phyloP scores from a whole-genome alignment of 257 asterid species.

The Fraxinus quadrangulata region DNA sequence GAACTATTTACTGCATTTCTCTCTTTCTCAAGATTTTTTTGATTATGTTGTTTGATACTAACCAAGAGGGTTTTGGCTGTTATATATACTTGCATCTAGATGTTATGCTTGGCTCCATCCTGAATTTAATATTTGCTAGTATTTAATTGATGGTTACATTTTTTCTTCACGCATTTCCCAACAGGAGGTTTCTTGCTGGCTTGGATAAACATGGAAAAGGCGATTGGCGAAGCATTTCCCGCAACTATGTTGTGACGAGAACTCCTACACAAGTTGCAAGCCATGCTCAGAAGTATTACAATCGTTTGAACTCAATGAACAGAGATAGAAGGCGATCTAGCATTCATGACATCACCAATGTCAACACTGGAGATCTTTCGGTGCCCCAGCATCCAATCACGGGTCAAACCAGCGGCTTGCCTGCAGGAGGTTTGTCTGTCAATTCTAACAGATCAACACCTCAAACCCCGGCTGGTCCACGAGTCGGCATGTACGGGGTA shows the following conservation, averaged over 20 bases:
- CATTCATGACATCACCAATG: conserved; percentile 88
- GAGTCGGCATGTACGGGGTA: conserved; percentile 49
- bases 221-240: conserved; percentile 88
- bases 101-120: background rate
- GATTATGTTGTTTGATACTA: background rate
- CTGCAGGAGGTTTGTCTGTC: conserved; percentile 41
- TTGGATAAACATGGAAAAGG: conserved; percentile 87
- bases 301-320: conserved; percentile 85
- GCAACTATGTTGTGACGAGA: conserved; percentile 80
- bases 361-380: conserved; percentile 54
- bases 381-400: conserved; percentile 72
- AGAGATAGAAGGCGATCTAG: conserved; percentile 85
- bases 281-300: conserved; percentile 91
- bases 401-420: conserved; percentile 56
- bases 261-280: conserved; percentile 97
- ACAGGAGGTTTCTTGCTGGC: conserved; percentile 84
- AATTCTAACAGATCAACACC: conserved; percentile 27
- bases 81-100: background rate
- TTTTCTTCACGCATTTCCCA: background rate
- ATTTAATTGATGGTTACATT: conserved; percentile 3
- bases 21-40: background rate
- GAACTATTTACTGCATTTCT: background rate
- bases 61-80: background rate
- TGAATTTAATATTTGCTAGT: background rate
- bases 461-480: conserved; percentile 39